Conservation (phyloP, 2,329 filamentous ascomycete species). For the Pseudogymnoascus sp. region DNA sequence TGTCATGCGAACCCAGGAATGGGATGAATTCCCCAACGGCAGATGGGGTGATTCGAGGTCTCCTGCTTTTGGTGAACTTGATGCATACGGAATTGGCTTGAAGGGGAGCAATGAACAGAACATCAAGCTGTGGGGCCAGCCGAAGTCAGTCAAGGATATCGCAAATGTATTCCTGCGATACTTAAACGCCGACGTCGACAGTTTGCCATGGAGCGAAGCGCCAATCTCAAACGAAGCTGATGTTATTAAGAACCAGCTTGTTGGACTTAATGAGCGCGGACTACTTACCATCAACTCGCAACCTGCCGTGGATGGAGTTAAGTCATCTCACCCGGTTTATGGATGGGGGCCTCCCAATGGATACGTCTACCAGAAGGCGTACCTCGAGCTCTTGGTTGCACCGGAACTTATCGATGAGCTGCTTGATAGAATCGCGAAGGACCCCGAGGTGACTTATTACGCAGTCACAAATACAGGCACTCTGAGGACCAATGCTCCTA, state of each 20-base stretch:
- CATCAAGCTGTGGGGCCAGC: slow-evolving; percentile 88
- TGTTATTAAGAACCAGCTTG: slow-evolving; percentile 65
- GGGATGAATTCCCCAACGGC: slow-evolving; percentile 98
- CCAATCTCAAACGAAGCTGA: slow-evolving; percentile 77
- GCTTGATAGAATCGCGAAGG: slow-evolving; percentile 64
- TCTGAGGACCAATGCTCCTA: slow-evolving; percentile 74
- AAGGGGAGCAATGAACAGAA: slow-evolving; percentile 95
- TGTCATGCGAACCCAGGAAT: slow-evolving; percentile 88
- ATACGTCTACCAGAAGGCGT: slow-evolving; percentile 97
- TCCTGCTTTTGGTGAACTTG: slow-evolving; percentile 89
- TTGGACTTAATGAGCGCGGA: slow-evolving; percentile 76
- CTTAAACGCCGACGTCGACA: slow-evolving; percentile 69
- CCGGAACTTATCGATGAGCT: slow-evolving; percentile 71
- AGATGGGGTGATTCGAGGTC: slow-evolving; percentile 97
- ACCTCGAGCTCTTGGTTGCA: slow-evolving; percentile 82
- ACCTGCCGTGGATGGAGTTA: slow-evolving; percentile 83
- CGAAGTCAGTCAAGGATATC: slow-evolving; percentile 69
- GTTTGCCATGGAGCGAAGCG: slow-evolving; percentile 88
- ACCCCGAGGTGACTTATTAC: slow-evolving; percentile 86
- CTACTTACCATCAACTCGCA: slow-evolving; percentile 96
- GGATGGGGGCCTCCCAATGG: slow-evolving; percentile 94
- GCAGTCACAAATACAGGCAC: slow-evolving; percentile 78
- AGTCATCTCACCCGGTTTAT: slow-evolving; percentile 76
- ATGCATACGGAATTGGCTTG: slow-evolving; percentile 87
- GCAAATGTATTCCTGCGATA: slow-evolving; percentile 78